These are phyloP conservation scores for Hylodesmum podocarpum DNA, from an alignment of 306 rosid species.

Conservation along the genomic window DNA sequence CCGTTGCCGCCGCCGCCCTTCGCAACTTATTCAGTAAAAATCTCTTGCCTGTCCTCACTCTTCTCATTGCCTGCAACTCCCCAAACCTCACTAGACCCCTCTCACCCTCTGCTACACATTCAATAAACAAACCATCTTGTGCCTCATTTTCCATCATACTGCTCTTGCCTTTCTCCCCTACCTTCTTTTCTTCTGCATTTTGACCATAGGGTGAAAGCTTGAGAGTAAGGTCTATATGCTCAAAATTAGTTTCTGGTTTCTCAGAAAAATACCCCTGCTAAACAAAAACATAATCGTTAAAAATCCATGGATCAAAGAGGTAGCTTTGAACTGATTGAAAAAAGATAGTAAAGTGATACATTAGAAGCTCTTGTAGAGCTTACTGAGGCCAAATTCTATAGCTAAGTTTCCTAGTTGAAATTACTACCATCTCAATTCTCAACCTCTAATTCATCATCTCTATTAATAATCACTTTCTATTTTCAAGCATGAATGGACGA, in stretches of 20 bases:
- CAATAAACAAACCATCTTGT: neutral
- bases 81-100: slow-evolving; percentile 34
- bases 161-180: neutral
- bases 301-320: no score
- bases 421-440: no score
- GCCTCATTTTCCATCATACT: neutral
- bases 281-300: neutral
- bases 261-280: slow-evolving; percentile 5
- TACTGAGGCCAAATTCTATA: no score
- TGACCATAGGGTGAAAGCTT: slow-evolving; percentile 32
- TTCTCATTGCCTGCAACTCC: slow-evolving; percentile 42
- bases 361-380: no score
- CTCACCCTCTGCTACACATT: slow-evolving; percentile 16
- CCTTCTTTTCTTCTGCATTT: slow-evolving; percentile 15
- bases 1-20: neutral
- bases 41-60: slow-evolving; percentile 34
- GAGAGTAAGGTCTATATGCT: slow-evolving; percentile 30
- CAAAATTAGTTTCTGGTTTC: neutral
- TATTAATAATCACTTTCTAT: no score
- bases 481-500: neutral
- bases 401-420: no score
- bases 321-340: no score
- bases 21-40: slow-evolving; percentile 29
- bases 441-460: no score
- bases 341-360: no score